phyloP scores from a whole-genome alignment of 2,329 filamentous ascomycete species.

The Colletotrichum phormii region DNA sequence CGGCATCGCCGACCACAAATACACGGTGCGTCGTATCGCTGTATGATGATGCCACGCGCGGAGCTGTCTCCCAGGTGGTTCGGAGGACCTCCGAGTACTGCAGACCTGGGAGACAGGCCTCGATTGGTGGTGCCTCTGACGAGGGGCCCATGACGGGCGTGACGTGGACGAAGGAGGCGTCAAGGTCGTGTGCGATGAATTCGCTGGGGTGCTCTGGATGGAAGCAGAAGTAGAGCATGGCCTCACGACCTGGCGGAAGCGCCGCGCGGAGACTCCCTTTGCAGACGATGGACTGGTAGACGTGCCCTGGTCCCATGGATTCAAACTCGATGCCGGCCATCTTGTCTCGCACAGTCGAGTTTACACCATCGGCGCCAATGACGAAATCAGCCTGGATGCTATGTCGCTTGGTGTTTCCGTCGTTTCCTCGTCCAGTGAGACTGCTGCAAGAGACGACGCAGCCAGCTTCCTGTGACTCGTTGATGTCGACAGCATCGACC shows the following conservation, averaged over 20 bases:
- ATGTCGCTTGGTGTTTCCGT: neutral
- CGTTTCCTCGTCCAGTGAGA: neutral
- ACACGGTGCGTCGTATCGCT: slow-evolving; percentile 42
- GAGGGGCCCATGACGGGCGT: slow-evolving; percentile 16
- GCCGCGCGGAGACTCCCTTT: slow-evolving; percentile 25
- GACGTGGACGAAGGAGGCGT: slow-evolving; percentile 25
- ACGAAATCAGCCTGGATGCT: slow-evolving; percentile 22
- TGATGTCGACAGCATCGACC: slow-evolving; percentile 11
- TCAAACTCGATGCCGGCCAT: slow-evolving; percentile 19
- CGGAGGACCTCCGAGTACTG: slow-evolving; percentile 21
- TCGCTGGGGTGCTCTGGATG: slow-evolving; percentile 27
- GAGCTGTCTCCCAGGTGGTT: slow-evolving; percentile 26
- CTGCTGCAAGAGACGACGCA: slow-evolving; percentile 25
- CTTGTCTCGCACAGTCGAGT: slow-evolving; percentile 21
- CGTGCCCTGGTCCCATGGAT: slow-evolving; percentile 16
- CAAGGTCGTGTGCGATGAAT: slow-evolving; percentile 25
- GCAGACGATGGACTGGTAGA: slow-evolving; percentile 26
- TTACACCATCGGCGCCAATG: slow-evolving; percentile 27
- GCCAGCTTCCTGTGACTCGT: neutral
- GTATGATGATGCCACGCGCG: slow-evolving; percentile 20
- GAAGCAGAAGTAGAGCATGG: slow-evolving; percentile 33
- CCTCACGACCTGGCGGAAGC: slow-evolving; percentile 21
- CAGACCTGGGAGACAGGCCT: slow-evolving; percentile 29
- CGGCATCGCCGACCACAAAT: slow-evolving; percentile 65
- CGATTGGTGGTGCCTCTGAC: slow-evolving; percentile 14